These are phyloP conservation scores for Beta lomatogona DNA, from an alignment of 179 eudicot species.

Conservation along the genomic window DNA sequence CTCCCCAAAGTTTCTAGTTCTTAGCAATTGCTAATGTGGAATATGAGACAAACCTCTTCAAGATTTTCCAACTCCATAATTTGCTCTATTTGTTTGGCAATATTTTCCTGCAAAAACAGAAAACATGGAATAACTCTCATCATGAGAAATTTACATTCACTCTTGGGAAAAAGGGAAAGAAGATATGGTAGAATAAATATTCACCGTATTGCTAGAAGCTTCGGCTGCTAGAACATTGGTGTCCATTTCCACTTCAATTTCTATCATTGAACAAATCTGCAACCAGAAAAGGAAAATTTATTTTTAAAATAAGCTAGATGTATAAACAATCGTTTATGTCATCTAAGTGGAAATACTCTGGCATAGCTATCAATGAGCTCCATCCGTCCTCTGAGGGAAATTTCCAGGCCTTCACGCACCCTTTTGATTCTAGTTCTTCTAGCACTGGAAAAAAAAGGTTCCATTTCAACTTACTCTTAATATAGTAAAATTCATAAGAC, in stretches of 20 bases:
- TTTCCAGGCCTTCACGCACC: constrained; percentile 82
- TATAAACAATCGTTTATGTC: neutral
- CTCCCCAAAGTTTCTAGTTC: neutral
- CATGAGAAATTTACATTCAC: neutral
- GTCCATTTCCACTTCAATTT: constrained; percentile 98
- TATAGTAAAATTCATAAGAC: neutral
- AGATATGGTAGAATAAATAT: constrained; percentile 15
- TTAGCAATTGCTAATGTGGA: neutral
- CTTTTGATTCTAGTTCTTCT: constrained; percentile 69
- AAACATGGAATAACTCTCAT: neutral
- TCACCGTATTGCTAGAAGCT: constrained; percentile 75
- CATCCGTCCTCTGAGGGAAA: constrained; percentile 68
- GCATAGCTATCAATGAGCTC: constrained; percentile 92
- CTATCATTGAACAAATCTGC: constrained; percentile 97
- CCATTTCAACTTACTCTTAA: neutral
- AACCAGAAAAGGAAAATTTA: neutral
- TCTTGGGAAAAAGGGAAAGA: neutral
- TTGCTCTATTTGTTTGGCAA: constrained; percentile 86
- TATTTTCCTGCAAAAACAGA: constrained; percentile 58
- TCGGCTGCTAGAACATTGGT: constrained; percentile 94
- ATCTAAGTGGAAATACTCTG: constrained; percentile 51
- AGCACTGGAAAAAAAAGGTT: constrained; percentile 44
- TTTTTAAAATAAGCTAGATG: neutral
- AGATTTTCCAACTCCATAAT: constrained; percentile 95
- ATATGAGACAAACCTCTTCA: constrained; percentile 68